These are phyloP conservation scores for Wallacemonas collosoma DNA, from an alignment of 208 protist genomes.

Conservation along the genomic window DNA sequence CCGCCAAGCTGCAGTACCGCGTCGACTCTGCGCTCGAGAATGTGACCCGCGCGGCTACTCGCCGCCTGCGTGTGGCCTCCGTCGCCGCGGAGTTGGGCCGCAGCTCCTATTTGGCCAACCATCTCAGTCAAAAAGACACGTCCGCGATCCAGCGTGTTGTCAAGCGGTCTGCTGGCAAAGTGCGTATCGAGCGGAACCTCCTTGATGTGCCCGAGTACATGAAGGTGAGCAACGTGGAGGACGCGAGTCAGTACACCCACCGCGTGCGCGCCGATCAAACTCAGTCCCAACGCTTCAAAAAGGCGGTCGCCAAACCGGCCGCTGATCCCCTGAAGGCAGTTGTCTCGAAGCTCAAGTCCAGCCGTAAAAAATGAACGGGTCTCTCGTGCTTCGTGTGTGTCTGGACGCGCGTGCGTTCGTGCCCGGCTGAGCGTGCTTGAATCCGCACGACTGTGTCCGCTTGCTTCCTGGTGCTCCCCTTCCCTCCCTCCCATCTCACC, in stretches of 20 bases:
- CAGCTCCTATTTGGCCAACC: slow-evolving; percentile 89
- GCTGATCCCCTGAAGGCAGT: slow-evolving; percentile 68
- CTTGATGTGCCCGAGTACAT: slow-evolving; percentile 92
- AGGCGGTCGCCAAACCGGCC: slow-evolving; percentile 33
- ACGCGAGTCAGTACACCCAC: slow-evolving; percentile 66
- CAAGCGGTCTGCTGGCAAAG: slow-evolving; percentile 67
- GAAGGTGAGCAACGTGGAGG: slow-evolving; percentile 65
- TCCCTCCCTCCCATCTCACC: slow-evolving; percentile 12
- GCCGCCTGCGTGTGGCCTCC: slow-evolving; percentile 80
- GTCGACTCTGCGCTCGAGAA: slow-evolving; percentile 82
- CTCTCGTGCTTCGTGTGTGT: no score
- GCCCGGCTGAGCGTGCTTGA: no score
- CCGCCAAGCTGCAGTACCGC: slow-evolving; percentile 84
- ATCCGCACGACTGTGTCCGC: no score
- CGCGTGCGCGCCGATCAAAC: slow-evolving; percentile 70
- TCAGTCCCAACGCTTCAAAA: slow-evolving; percentile 36
- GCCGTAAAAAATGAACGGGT: slow-evolving; percentile 34
- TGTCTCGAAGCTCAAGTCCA: slow-evolving; percentile 50
- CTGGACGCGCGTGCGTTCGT: no score
- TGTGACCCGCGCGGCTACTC: slow-evolving; percentile 73
- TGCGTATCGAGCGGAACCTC: slow-evolving; percentile 85
- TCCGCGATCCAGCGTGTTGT: slow-evolving; percentile 86
- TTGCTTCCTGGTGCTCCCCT: background rate
- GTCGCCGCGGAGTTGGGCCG: slow-evolving; percentile 87
- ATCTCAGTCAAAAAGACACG: slow-evolving; percentile 90